Percentiles rank a stretch among this genome's conserved stretches.
Conservation (phyloP, 495 filamentous ascomycete species). For the Tuber calosporum region DNA sequence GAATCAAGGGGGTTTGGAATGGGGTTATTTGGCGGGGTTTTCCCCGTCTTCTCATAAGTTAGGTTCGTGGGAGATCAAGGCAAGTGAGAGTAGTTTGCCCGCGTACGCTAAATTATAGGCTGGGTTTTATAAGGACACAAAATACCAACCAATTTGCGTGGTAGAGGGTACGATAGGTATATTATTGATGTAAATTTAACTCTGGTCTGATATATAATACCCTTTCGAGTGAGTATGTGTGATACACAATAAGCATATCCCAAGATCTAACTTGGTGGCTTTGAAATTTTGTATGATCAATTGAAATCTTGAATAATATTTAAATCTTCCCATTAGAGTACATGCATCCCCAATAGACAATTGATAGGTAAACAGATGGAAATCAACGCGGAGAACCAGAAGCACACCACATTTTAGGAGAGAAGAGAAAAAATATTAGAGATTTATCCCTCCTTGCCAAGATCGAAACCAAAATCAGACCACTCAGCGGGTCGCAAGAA, state of each 20-base stretch:
- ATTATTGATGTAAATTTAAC: too few relatives aligned
- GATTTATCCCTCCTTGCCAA: conserved; percentile 1
- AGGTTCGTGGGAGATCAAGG: too few relatives aligned
- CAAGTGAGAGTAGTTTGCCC: background rate
- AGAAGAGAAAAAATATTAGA: background rate
- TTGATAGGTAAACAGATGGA: background rate
- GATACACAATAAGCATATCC: background rate
- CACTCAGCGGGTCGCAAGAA: background rate
- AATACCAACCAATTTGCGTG: background rate
- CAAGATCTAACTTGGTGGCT: background rate
- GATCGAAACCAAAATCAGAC: background rate
- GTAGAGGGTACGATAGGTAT: background rate
- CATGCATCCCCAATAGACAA: background rate
- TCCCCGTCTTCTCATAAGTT: too few relatives aligned
- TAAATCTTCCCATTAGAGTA: conserved; percentile 1
- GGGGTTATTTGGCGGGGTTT: too few relatives aligned
- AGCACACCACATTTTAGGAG: background rate
- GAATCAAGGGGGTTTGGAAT: background rate
- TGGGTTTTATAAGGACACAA: background rate
- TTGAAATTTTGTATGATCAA: background rate
- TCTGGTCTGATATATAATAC: background rate
- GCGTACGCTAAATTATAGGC: background rate
- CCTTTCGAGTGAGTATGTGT: background rate
- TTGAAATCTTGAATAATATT: background rate
- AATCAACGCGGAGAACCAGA: background rate